Conservation (phyloP, 2,329 filamentous ascomycete genomes). For the Grosmannia clavigera region DNA sequence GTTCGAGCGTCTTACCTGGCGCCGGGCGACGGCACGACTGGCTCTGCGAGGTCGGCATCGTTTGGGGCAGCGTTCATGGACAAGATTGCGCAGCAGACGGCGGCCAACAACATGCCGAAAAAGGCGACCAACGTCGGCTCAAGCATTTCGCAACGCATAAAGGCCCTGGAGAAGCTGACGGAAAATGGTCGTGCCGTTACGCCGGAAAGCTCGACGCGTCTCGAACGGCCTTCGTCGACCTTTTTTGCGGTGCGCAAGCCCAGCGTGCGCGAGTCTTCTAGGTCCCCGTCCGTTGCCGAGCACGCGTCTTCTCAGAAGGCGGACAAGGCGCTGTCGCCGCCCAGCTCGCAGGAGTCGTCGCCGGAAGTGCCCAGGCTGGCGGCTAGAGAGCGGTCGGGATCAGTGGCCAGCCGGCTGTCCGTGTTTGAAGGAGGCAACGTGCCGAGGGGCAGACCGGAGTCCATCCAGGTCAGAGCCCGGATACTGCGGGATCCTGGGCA, state of each 20-base stretch:
- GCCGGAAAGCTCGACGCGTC: constrained; percentile 8
- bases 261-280: constrained; percentile 26
- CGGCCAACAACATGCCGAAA: constrained; percentile 45
- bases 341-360: constrained; percentile 32
- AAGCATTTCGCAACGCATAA: constrained; percentile 88
- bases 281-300: constrained; percentile 33
- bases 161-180: constrained; percentile 74
- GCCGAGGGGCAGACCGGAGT: constrained; percentile 48
- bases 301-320: constrained; percentile 27
- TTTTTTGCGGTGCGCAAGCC: constrained; percentile 47
- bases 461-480: constrained; percentile 76
- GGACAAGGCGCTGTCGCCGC: constrained; percentile 22
- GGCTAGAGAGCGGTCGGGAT: constrained; percentile 36
- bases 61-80: constrained; percentile 44
- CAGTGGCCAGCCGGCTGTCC: constrained; percentile 42
- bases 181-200: constrained; percentile 22
- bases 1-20: constrained; percentile 31
- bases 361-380: constrained; percentile 26
- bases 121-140: constrained; percentile 69
- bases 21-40: constrained; percentile 33
- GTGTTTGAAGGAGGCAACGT: constrained; percentile 38
- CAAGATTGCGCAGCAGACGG: constrained; percentile 37
- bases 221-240: constrained; percentile 36
- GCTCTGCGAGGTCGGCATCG: constrained; percentile 40
- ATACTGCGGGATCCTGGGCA: constrained; percentile 58